Conservation (phyloP, 345 rosid species). For the Arabis hirsuta region DNA sequence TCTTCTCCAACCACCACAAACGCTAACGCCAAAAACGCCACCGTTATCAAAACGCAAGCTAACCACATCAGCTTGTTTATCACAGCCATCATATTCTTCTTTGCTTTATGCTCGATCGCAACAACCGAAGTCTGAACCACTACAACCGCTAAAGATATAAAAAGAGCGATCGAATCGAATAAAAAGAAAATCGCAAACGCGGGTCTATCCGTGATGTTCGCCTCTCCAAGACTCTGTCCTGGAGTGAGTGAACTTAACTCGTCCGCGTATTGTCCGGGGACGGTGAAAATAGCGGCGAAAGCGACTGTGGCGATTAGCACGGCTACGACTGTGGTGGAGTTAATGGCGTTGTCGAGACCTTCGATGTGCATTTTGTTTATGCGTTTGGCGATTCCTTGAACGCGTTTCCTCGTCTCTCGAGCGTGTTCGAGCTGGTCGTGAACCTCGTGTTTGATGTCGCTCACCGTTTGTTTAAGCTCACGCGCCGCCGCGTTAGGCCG, state of each 20-base stretch:
- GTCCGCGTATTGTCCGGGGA: conserved; percentile 88
- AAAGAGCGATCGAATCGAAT: conserved; percentile 85
- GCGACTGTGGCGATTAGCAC: conserved; percentile 94
- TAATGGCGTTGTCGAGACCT: conserved; percentile 94
- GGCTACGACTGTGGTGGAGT: conserved; percentile 93
- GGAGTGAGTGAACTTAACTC: conserved; percentile 45
- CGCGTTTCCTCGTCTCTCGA: conserved; percentile 79
- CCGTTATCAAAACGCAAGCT: conserved; percentile 82
- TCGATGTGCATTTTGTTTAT: conserved; percentile 84
- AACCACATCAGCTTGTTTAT: conserved; percentile 97
- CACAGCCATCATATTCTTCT: conserved; percentile 94
- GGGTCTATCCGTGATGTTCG: conserved; percentile 65
- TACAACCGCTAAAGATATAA: conserved; percentile 91
- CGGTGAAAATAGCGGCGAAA: conserved; percentile 89
- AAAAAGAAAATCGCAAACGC: conserved; percentile 81
- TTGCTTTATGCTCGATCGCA: conserved; percentile 87
- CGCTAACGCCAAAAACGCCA: conserved; percentile 77
- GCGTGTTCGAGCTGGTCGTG: conserved; percentile 91
- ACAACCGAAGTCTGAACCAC: conserved; percentile 96
- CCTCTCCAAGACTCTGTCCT: conserved; percentile 74
- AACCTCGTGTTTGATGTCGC: conserved; percentile 94
- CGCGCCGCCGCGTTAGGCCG: conserved; percentile 61
- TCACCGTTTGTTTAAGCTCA: conserved; percentile 88
- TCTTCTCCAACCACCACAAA: conserved; percentile 79
- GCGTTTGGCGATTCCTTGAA: conserved; percentile 88